These are phyloP conservation scores for Colletotrichum orchidophilum DNA, from an alignment of 2,329 filamentous ascomycete species.

Conservation along the genomic window DNA sequence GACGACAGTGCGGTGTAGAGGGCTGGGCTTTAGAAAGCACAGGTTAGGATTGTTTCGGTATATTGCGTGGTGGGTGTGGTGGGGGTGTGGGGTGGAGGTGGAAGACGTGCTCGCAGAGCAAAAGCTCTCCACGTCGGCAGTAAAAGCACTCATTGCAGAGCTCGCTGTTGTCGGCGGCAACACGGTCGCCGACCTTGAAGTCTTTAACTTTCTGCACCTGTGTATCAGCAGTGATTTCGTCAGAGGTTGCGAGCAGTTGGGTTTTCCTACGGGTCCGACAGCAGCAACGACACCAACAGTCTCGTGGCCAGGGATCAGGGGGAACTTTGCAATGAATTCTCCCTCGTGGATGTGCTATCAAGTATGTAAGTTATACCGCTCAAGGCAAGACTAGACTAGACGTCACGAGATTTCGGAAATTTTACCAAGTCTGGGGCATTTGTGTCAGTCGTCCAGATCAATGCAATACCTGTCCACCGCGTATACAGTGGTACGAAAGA, in stretches of 20 bases:
- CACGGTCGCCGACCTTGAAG: constrained; percentile 70
- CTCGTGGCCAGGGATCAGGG: constrained; percentile 74
- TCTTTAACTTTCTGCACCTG: constrained; percentile 61
- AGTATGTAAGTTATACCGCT: constrained; percentile 28
- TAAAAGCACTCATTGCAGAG: constrained; percentile 79
- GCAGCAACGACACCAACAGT: constrained; percentile 72
- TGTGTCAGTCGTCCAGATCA: constrained; percentile 8
- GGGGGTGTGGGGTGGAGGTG: too few relatives aligned
- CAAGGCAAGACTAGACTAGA: neutral
- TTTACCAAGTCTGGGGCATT: constrained; percentile 49
- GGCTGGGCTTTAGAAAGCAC: too few relatives aligned
- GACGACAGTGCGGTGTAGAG: too few relatives aligned
- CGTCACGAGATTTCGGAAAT: neutral
- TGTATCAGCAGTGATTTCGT: neutral
- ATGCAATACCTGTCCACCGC: neutral
- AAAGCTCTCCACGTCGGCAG: constrained; percentile 72
- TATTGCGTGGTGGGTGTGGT: too few relatives aligned
- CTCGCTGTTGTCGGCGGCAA: constrained; percentile 72
- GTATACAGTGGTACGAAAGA: neutral
- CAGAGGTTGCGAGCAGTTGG: neutral
- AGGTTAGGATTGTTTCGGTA: too few relatives aligned
- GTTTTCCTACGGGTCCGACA: constrained; percentile 52
- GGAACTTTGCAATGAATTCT: constrained; percentile 72
- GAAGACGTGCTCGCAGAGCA: constrained; percentile 71
- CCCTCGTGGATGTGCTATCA: constrained; percentile 70